Base-by-base conservation (phyloP, 805 yeast genomes). In the Yarrowia sp. region DNA sequence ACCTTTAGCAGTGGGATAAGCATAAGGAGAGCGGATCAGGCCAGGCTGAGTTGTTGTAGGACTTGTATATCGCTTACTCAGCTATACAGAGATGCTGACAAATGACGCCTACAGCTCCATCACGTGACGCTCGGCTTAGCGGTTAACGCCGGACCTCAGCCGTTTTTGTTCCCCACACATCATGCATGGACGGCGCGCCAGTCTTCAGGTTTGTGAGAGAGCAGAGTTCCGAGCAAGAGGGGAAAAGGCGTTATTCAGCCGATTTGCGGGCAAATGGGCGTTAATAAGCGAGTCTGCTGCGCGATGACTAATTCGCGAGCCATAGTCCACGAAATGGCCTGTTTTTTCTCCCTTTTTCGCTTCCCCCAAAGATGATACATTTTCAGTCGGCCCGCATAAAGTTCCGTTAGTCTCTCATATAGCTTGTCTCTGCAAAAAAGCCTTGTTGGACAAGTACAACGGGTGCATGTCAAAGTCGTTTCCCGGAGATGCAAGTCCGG, bases 101-200 rank as follows among this genome's bases (percentile, higher is more conserved):
- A n/a, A n/a, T n/a, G n/a, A n/a, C n/a, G n/a, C n/a, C n/a, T n/a
- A n/a, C n/a, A n/a, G 4, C 13, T 7, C 18, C 0, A 18, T 41
- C 47, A 41, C 47, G 25, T 41, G 47, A 41, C 47, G 2, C 18
- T 41, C 47, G 47, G 47, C 47, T 14, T 19, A 42, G 13, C 49
- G 49, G 49, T 42, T 42, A 42, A 25, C 24, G 49, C 33, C 49
- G 49, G 49, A 16, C 32, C 33, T 25, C 49, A 27, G 49, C 49
- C 49, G 49, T 32, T 42, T 42, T 42, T 25, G 31, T 42, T 42
- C 49, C 49, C 49, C 49, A 42, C 49, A 42, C 16, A 24, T 14
- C 14, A 42, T 25, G 49, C 49, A 41, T n/a, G 19, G 47, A 4
- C 47, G 47, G 47, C 24, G 21, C 6, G 25, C 14, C 14, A 14